These are phyloP conservation scores for Paramecium sexaurelia DNA, from an alignment of 73 alveolate species.

Conservation along the genomic window DNA sequence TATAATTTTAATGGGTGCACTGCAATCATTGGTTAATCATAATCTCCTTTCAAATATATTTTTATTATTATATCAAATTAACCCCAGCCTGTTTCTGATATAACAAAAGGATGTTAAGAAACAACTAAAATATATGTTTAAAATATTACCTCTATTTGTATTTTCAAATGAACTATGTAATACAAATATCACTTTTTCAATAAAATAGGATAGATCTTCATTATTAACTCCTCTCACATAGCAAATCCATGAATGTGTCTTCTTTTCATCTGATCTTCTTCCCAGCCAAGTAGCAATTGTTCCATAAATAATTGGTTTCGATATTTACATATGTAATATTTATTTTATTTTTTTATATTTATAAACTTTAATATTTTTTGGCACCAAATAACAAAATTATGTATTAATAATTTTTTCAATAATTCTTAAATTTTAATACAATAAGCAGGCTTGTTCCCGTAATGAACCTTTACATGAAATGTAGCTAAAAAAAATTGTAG, in stretches of 20 bases:
- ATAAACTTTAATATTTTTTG: background rate
- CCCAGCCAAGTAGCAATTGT: constrained; percentile 92
- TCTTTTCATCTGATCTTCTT: constrained; percentile 85
- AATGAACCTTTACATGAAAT: no score
- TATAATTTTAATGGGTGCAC: constrained; percentile 82
- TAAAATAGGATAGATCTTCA: constrained; percentile 89
- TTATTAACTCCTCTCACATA: constrained; percentile 92
- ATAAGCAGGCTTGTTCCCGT: no score
- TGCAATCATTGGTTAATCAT: constrained; percentile 87
- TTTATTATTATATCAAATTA: constrained; percentile 93
- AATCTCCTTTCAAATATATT: constrained; percentile 85
- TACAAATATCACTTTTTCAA: constrained; percentile 89
- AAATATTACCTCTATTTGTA: constrained; percentile 71
- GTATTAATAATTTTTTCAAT: background rate
- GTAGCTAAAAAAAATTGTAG: no score
- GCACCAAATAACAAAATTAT: background rate
- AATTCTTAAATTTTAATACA: no score
- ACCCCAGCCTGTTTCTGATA: constrained; percentile 98
- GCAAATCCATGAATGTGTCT: constrained; percentile 94
- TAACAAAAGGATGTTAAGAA: constrained; percentile 88
- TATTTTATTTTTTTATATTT: background rate
- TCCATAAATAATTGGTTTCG: constrained; percentile 89
- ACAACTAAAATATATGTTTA: constrained; percentile 51
- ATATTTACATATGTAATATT: constrained; percentile 4
- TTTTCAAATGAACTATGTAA: constrained; percentile 90